Evolutionary conservation across 2,329 filamentous ascomycete species (phyloP), one percentile per base, ranked within the genome.

Genomic region (Sphaceloma murrayae): DNA sequence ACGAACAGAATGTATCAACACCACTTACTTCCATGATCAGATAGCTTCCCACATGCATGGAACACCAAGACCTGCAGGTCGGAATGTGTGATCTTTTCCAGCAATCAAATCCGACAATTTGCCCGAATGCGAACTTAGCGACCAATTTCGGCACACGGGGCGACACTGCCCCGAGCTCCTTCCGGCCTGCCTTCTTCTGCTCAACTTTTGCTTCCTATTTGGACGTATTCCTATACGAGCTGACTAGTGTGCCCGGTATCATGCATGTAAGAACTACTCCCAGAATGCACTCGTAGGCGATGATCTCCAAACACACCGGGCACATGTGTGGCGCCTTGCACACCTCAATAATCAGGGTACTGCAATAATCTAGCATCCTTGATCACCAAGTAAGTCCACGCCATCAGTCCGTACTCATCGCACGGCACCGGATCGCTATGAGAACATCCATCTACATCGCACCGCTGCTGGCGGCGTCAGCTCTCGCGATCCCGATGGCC

Each of bases 231-330:
- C n/a, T n/a, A n/a, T n/a, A n/a, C n/a, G n/a, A n/a, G n/a, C n/a
- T n/a, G n/a, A n/a, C n/a, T n/a, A 36, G 34, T 16, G 10, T 27
- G 34, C n/a, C 17, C 26, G 19, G 26, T 11, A 22, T 13, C n/a
- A 24, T 39, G 22, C 34, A 39, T 14, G 34, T 39, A 26, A 39
- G 34, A 39, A n/a, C 32, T n/a, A 19, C 24, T n/a, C 33, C 33
- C 11, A n/a, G 22, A 27, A 39, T 19, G 14, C 22, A 13, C 22
- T 26, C 29, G 19, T 11, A 17, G 34, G 29, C 9, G 34, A 39
- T 3, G 22, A 39, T 39, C 34, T 26, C 29, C 34, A 2, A 39
- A n/a, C n/a, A 13, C 21, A 39, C 34, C 34, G 34, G 26, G 34
- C 34, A 26, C 21, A 27, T 17, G 9, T 14, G 22, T 17, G 19